These are phyloP conservation scores for Peronosclerospora sorghi DNA, from an alignment of 352 stramenopile genomes.

Conservation along the genomic window DNA sequence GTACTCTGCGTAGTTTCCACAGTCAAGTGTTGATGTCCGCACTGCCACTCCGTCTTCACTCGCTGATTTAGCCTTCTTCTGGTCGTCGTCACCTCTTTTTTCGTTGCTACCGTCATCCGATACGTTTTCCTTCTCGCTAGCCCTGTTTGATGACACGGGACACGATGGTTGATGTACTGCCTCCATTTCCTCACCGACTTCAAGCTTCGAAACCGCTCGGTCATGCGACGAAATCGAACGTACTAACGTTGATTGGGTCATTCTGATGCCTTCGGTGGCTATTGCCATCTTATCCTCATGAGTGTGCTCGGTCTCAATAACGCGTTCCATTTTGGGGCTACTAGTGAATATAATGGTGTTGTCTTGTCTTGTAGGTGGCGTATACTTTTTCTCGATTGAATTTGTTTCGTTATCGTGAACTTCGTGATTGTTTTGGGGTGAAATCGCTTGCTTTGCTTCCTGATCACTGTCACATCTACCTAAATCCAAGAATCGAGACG, in stretches of 20 bases:
- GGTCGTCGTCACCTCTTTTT: slow-evolving; percentile 7
- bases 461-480: slow-evolving; percentile 12
- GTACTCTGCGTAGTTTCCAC: slow-evolving; percentile 37
- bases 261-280: not conserved
- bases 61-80: too few species aligned
- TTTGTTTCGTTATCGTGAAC: not conserved
- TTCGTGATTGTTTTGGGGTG: not conserved
- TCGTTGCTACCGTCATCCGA: slow-evolving; percentile 10
- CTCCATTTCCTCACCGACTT: too few species aligned
- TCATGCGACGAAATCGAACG: not conserved
- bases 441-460: slow-evolving; percentile 5
- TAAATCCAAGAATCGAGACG: slow-evolving; percentile 13
- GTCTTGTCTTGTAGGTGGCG: not conserved
- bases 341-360: not conserved
- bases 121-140: slow-evolving; percentile 4
- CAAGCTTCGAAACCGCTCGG: too few species aligned
- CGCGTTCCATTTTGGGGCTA: not conserved
- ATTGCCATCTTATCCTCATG: not conserved
- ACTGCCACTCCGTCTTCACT: slow-evolving; percentile 2
- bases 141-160: not conserved
- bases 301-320: slow-evolving; percentile 1
- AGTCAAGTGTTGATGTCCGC: slow-evolving; percentile 34
- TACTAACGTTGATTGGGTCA: not conserved
- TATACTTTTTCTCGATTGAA: not conserved
- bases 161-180: not conserved